phyloP scores from a whole-genome alignment of 73 alveolate genomes.

The Stentor roeselii region DNA sequence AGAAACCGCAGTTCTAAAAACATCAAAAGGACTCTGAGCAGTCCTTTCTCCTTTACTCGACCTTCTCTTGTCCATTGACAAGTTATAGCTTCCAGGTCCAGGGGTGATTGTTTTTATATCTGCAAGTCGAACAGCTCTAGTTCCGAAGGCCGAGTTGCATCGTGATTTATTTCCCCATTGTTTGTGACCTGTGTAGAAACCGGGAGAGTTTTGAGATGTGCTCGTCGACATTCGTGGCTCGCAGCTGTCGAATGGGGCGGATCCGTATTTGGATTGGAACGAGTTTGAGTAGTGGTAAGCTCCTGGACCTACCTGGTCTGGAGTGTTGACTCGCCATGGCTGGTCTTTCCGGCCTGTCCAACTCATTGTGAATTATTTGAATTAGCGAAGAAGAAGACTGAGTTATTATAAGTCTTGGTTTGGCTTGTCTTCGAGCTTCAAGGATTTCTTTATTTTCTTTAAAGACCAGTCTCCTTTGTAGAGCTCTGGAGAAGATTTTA shows the following conservation, averaged over 20 bases:
- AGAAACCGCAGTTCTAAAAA: constrained; percentile 2
- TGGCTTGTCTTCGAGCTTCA: no score
- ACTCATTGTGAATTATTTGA: no score
- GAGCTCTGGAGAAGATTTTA: no score
- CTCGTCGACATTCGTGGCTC: background rate
- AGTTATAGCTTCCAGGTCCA: constrained; percentile 13
- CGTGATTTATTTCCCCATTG: background rate
- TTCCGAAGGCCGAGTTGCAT: background rate
- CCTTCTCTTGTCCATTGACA: background rate
- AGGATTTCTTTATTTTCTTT: no score
- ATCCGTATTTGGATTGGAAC: background rate
- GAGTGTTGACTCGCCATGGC: background rate
- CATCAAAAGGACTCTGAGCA: background rate
- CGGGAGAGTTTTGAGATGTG: constrained; percentile 5
- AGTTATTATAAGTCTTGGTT: no score
- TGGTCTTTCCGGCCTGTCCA: background rate
- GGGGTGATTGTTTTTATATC: background rate
- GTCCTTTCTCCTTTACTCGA: background rate
- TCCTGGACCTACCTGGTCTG: constrained; percentile 22
- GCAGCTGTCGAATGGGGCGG: constrained; percentile 6
- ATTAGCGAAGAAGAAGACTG: no score
- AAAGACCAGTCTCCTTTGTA: no score
- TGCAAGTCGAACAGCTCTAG: constrained; percentile 1
- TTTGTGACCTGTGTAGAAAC: background rate
- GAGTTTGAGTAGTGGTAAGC: background rate